phyloP scores from a whole-genome alignment of 768 basidiomycete genomes.

The Hydnomerulius pinastri region DNA sequence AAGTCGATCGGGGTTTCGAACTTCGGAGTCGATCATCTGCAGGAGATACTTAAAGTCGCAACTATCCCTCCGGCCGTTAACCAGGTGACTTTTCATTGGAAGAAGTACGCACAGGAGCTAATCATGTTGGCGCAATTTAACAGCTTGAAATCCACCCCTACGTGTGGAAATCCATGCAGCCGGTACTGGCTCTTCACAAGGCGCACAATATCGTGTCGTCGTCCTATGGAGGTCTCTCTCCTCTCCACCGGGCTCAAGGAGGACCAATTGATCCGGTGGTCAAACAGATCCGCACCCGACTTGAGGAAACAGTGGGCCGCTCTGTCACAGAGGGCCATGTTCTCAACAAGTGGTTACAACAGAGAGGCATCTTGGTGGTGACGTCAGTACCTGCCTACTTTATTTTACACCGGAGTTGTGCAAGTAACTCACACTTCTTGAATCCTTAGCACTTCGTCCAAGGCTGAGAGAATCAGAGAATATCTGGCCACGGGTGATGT shows the following conservation, averaged over 20 bases:
- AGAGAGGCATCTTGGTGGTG: constrained; percentile 32
- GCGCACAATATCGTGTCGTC: constrained; percentile 40
- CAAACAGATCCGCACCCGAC: constrained; percentile 31
- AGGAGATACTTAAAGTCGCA: constrained; percentile 44
- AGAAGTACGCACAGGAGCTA: constrained; percentile 29
- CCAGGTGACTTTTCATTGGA: constrained; percentile 41
- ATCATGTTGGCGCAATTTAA: too few relatives aligned
- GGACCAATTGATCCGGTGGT: constrained; percentile 44
- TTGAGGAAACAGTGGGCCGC: constrained; percentile 25
- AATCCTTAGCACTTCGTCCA: constrained; percentile 27
- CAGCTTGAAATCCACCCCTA: constrained; percentile 61
- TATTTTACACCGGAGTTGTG: too few relatives aligned
- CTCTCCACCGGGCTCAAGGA: constrained; percentile 36
- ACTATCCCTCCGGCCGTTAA: constrained; percentile 53
- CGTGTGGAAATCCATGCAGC: constrained; percentile 43
- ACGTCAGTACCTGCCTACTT: too few relatives aligned
- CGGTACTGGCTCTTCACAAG: constrained; percentile 35
- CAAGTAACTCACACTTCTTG: background rate
- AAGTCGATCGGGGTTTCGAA: constrained; percentile 59
- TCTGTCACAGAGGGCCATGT: constrained; percentile 32
- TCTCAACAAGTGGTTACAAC: constrained; percentile 30
- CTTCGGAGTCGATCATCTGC: constrained; percentile 44
- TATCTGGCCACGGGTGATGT: constrained; percentile 31
- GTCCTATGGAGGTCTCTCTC: constrained; percentile 43
- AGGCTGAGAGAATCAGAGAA: constrained; percentile 34